Base-by-base conservation (phyloP, 495 filamentous ascomycete genomes). In the Chaetomium cochliodes region DNA sequence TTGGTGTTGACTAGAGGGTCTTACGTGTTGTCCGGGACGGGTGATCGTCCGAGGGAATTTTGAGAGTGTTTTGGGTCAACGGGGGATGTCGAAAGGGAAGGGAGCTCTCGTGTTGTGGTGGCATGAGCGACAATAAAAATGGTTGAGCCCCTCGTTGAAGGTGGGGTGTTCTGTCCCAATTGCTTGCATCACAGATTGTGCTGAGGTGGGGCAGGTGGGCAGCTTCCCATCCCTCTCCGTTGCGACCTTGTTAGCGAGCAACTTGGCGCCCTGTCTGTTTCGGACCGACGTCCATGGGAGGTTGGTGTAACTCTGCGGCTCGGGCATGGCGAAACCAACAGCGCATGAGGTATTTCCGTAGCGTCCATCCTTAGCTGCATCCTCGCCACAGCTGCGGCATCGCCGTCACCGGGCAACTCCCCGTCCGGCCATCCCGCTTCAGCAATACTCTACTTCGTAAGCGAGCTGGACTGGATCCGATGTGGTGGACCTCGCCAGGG, bases 111-210 rank as follows among this genome's bases (percentile, higher is more conserved):
- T 60, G 56, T 58, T 11, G 62, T 69, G 69, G 72, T 73, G 72
- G 74, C 71, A 73, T 71, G 73, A 72, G 72, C 71, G 68, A 72
- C 65, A 55, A 77, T 72, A 72, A 76, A 72, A 72, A 71, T 58
- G 67, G 67, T 67, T 67, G 69, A 64, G 70, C 63, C 59, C 66
- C 56, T 57, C 53, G 33, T 37, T 37, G 37, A 63, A 67, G 69
- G 71, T 73, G 72, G 72, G 70, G 70, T 74, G 71, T 23, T 67
- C 46, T 42, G 47, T 39, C 46, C 47, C 50, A n/a, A 59, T 58
- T 33, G 67, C 62, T 73, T 73, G 70, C 70, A 73, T 73, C 70
- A 73, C 66, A 39, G 58, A 71, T 59, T 62, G 51, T 50, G 49
- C 44, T 25, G 20, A 55, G 62, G 68, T 70, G 68, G 68, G 68